Evolutionary conservation across 106 monocot genomes (phyloP).

Genomic region (Dendrobium catenatum): DNA sequence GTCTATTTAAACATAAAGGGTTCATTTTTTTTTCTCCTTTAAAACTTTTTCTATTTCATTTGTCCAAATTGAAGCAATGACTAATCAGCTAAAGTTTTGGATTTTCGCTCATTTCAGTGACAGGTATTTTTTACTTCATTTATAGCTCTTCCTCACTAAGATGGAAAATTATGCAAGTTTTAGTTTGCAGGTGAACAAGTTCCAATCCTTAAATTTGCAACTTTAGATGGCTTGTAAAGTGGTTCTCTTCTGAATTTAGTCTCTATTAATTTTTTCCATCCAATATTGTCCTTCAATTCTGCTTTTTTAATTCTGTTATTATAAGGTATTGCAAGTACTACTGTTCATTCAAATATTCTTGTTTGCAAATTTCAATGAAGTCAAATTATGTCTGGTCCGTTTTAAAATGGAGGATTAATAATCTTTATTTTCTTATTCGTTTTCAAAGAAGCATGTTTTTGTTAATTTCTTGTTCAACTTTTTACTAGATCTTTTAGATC

Average conservation of each 20-base stretch:
- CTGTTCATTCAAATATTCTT: background rate
- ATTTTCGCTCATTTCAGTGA: background rate
- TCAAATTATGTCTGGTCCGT: background rate
- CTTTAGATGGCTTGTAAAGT: background rate
- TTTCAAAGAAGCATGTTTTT: background rate
- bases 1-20: background rate
- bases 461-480: background rate
- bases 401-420: background rate
- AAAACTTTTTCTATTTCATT: background rate
- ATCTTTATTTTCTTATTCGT: background rate
- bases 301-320: background rate
- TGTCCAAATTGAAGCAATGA: background rate
- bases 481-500: background rate
- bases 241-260: background rate
- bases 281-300: background rate
- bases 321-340: background rate
- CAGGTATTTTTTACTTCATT: background rate
- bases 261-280: background rate
- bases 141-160: too few relatives aligned
- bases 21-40: background rate
- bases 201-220: background rate
- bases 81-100: background rate
- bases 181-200: background rate
- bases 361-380: constrained; percentile 1
- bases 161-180: background rate